A percentile compares a stretch with the other conserved stretches of the same genome.
Evolutionary conservation across 192 early-diverging fungal species (phyloP).

Genomic region (Backusella mclennaniae): DNA sequence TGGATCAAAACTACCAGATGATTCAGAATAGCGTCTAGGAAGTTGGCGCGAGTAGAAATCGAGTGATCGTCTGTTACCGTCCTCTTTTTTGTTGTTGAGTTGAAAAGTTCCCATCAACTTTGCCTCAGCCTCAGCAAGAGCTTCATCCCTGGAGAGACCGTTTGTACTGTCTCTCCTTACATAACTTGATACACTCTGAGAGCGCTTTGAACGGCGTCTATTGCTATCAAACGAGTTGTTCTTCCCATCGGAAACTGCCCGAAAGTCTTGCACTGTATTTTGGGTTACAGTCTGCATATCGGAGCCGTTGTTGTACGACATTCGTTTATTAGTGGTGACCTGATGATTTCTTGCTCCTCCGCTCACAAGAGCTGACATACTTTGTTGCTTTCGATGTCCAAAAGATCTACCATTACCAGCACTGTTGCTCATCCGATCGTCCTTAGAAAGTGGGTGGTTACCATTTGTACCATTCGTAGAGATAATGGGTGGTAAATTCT

Average conservation of each 20-base stretch:
- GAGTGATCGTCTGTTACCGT: conserved; percentile 13
- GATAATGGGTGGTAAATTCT: conserved; percentile 41
- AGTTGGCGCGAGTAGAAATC: background rate
- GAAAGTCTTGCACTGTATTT: conserved; percentile 21
- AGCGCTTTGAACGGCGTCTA: background rate
- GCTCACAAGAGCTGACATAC: conserved; percentile 28
- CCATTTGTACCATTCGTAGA: background rate
- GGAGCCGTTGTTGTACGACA: conserved; percentile 22
- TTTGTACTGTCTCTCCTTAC: background rate
- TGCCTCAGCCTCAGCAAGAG: conserved; percentile 29
- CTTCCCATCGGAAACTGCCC: conserved; percentile 12
- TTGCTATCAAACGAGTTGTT: background rate
- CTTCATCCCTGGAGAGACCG: conserved; percentile 13
- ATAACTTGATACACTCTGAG: background rate
- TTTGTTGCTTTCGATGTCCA: conserved; percentile 34
- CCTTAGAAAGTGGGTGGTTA: background rate
- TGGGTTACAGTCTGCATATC: conserved; percentile 22
- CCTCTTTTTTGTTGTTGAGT: background rate
- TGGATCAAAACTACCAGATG: background rate
- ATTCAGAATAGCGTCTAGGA: conserved; percentile 22
- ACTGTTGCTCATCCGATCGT: background rate
- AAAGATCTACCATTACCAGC: conserved; percentile 10
- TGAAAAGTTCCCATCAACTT: conserved; percentile 31
- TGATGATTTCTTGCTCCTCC: background rate
- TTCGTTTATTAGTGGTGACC: conserved; percentile 13